Conservation (phyloP, 805 yeast genomes). For the Zygoascus bituminiphila region DNA sequence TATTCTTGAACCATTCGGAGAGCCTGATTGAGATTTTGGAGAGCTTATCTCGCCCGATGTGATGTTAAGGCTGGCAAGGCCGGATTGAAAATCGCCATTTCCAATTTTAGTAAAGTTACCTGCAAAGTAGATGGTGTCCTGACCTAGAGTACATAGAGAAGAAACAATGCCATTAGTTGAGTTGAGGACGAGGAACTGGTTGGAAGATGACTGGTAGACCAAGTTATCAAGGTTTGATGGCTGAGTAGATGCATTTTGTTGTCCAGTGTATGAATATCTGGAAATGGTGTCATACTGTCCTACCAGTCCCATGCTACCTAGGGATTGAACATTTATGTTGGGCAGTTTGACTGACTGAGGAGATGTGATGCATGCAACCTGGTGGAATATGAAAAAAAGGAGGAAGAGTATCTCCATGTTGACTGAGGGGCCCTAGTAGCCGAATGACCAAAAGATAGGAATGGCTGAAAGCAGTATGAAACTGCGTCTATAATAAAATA, state of each 20-base stretch:
- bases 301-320: constrained; percentile 28
- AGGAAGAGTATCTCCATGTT: neutral
- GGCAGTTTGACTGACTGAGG: constrained; percentile 20
- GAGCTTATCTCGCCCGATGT: constrained; percentile 21
- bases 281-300: constrained; percentile 36
- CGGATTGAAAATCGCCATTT: constrained; percentile 10
- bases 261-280: constrained; percentile 29
- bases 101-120: constrained; percentile 27
- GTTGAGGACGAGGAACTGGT: constrained; percentile 8
- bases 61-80: constrained; percentile 22
- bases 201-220: constrained; percentile 20
- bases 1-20: constrained; percentile 33
- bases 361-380: neutral
- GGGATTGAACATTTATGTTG: constrained; percentile 14
- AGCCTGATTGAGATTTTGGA: constrained; percentile 11
- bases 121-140: constrained; percentile 19
- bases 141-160: constrained; percentile 17
- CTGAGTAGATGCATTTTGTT: constrained; percentile 25
- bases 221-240: constrained; percentile 13
- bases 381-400: neutral
- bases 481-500: neutral
- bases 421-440: no score
- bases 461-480: no score
- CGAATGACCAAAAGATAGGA: no score
- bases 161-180: constrained; percentile 17